phyloP scores from a whole-genome alignment of 2,329 filamentous ascomycete species.

The Diaporthe sp. region DNA sequence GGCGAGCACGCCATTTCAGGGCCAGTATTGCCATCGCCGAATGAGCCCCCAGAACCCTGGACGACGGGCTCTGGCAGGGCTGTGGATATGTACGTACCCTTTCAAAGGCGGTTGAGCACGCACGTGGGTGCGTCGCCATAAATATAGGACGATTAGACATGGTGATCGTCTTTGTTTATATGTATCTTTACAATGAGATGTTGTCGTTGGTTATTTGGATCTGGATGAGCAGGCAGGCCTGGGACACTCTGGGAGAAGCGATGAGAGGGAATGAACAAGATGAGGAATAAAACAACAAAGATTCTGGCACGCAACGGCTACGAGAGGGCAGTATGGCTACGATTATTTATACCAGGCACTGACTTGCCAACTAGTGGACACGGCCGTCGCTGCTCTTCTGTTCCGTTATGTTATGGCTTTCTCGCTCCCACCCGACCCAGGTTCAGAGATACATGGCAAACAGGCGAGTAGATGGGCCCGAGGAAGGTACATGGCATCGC shows the following conservation, averaged over 20 bases:
- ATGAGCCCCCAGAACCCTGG: conserved; percentile 33
- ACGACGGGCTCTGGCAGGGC: conserved; percentile 28
- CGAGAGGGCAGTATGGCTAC: conserved; percentile 26
- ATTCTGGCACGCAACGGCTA: conserved; percentile 7
- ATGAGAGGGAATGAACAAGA: background rate
- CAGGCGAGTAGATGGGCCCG: background rate
- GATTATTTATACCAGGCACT: conserved; percentile 39
- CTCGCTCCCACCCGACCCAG: conserved; percentile 3
- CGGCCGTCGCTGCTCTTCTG: conserved; percentile 20
- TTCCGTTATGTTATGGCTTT: conserved; percentile 23
- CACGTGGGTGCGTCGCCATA: conserved; percentile 91
- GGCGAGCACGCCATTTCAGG: conserved; percentile 41
- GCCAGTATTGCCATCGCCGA: conserved; percentile 28
- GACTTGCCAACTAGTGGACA: conserved; percentile 29
- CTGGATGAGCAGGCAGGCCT: background rate
- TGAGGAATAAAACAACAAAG: conserved; percentile 14
- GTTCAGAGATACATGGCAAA: conserved; percentile 2
- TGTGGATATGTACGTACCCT: conserved; percentile 69
- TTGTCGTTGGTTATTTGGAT: background rate
- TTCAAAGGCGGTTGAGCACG: conserved; percentile 98
- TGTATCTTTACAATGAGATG: conserved; percentile 5
- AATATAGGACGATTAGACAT: conserved; percentile 90
- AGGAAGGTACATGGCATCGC: conserved; percentile 1
- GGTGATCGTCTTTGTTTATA: conserved; percentile 45
- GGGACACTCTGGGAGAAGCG: conserved; percentile 2